Conservation (phyloP, 805 yeast genomes). For the Kluyveromyces aestuarii region DNA sequence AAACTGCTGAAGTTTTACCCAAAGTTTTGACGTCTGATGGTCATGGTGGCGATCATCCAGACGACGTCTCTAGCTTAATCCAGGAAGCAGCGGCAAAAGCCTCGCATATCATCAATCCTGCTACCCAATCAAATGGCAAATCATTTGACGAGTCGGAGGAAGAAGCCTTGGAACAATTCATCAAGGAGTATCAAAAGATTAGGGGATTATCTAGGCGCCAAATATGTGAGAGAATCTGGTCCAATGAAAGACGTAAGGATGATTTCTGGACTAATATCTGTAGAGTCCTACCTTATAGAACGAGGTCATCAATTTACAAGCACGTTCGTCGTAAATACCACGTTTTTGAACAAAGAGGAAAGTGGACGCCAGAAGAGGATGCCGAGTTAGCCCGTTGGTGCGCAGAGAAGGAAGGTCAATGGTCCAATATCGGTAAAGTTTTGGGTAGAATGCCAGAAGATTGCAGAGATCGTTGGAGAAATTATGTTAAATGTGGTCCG, state of each 20-base stretch:
- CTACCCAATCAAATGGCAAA: constrained; percentile 27
- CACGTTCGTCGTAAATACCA: constrained; percentile 89
- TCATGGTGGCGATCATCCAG: background rate
- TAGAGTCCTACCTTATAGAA: constrained; percentile 71
- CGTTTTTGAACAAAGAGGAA: constrained; percentile 78
- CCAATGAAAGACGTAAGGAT: constrained; percentile 75
- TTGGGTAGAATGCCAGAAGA: constrained; percentile 96
- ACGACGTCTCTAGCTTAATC: constrained; percentile 33
- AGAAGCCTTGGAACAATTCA: constrained; percentile 63
- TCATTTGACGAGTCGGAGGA: constrained; percentile 41
- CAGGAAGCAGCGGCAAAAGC: constrained; percentile 39
- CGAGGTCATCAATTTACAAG: constrained; percentile 84
- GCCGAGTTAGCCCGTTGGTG: constrained; percentile 53
- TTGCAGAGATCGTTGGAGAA: constrained; percentile 94
- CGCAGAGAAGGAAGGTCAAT: constrained; percentile 63
- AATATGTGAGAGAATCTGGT: constrained; percentile 81
- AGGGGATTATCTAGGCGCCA: constrained; percentile 55
- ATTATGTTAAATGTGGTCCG: constrained; percentile 85
- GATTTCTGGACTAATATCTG: constrained; percentile 82
- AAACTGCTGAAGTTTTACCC: constrained; percentile 17
- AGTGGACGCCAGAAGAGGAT: constrained; percentile 84
- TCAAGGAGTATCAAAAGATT: constrained; percentile 57
- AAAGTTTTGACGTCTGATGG: constrained; percentile 11
- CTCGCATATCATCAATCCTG: constrained; percentile 23
- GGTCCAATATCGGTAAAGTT: constrained; percentile 75